Base-by-base conservation (phyloP, 2,329 filamentous ascomycete genomes). In the Fusarium phyllophilum region DNA sequence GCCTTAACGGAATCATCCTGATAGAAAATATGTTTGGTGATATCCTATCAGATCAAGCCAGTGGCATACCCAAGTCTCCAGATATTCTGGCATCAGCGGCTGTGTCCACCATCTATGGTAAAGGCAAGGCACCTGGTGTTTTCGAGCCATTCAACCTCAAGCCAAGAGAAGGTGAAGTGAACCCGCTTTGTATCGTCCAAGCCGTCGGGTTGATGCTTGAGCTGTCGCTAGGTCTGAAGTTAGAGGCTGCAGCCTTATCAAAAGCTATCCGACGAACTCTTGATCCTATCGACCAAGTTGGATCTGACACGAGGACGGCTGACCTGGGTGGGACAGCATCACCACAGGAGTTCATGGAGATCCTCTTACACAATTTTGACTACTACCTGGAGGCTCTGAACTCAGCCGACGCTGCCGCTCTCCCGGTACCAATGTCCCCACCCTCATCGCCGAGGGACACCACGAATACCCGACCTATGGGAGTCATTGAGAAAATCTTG, bases 21-120 rank as follows among this genome's bases (percentile, higher is more conserved):
- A 56, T 66, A 0, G 75, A 77, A 7, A 79, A 79, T 33, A 73
- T 76, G 60, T 78, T 79, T 56, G 77, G 77, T 2, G 77, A 79
- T 34, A 75, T 79, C 18, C 54, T 79, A 5, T 78, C 76, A 15
- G 77, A 79, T 29, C 63, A 77, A 10, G 76, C 75, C 12, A 69
- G 61, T 29, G 76, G 58, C 3, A 76, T 78, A 45, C 52, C 70
- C 5, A 29, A 29, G 18, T 70, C 70, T 2, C 54, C 58, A 49
- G 57, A 73, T 36, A 51, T 66, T 3, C 39, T 68, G 6, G 62
- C 72, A 14, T 74, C 72, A 8, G 72, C 67, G 3, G 59, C 71
- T 17, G 36, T 70, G 5, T 55, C 63, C 5, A 44, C 42, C 2
- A 49, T 62, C 3, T 14, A 57, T 26, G n/a, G 4, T n/a, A 36